A percentile compares a stretch with the other conserved stretches of the same genome.
Conservation (phyloP, 2,329 filamentous ascomycete genomes). For the Colletotrichum echinochloae region DNA sequence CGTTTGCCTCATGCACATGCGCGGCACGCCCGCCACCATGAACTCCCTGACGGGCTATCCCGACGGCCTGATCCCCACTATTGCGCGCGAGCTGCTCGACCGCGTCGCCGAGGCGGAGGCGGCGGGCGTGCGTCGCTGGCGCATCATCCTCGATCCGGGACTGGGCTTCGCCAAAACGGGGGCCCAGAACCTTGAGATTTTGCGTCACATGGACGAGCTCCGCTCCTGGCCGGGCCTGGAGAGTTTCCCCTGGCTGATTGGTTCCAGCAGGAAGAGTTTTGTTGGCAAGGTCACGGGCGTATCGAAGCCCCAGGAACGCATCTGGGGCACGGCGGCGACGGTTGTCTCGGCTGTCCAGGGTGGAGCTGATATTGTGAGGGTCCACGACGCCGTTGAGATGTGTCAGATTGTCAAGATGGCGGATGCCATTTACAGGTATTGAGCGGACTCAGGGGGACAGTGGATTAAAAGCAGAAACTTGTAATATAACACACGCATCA, state of each 20-base stretch:
- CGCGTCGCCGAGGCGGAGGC: slow-evolving; percentile 80
- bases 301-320: slow-evolving; percentile 74
- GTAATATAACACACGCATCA: not conserved
- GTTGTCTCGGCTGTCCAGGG: slow-evolving; percentile 87
- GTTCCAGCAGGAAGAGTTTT: slow-evolving; percentile 90
- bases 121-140: slow-evolving; percentile 90
- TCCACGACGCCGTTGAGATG: slow-evolving; percentile 94
- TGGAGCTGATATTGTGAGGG: slow-evolving; percentile 90
- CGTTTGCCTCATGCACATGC: slow-evolving; percentile 92
- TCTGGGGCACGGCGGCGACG: slow-evolving; percentile 89
- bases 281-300: slow-evolving; percentile 86
- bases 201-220: slow-evolving; percentile 75
- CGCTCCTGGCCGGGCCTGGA: slow-evolving; percentile 72
- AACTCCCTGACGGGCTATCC: slow-evolving; percentile 75
- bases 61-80: slow-evolving; percentile 70
- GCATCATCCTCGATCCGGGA: slow-evolving; percentile 93
- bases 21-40: slow-evolving; percentile 89
- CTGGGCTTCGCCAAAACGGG: slow-evolving; percentile 92
- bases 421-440: slow-evolving; percentile 87
- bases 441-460: slow-evolving; percentile 11
- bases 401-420: slow-evolving; percentile 84
- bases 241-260: slow-evolving; percentile 88
- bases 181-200: slow-evolving; percentile 83
- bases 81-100: slow-evolving; percentile 75
- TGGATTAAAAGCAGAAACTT: not conserved